These are phyloP conservation scores for Chlamydomonas sp. DNA, from an alignment of 139 green algal genomes.

Conservation along the genomic window DNA sequence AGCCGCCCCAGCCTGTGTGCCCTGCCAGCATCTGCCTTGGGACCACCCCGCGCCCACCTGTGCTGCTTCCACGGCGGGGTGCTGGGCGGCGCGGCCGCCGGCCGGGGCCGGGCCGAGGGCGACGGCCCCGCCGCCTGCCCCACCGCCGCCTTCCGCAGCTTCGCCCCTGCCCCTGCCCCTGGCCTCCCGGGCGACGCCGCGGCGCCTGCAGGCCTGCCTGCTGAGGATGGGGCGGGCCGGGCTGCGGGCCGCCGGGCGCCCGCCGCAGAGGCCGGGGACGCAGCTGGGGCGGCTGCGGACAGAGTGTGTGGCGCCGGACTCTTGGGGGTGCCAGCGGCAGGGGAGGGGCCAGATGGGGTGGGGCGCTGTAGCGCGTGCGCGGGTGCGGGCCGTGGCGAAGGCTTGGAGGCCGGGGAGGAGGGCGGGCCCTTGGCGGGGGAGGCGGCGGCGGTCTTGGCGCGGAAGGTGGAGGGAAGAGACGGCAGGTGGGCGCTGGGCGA, in stretches of 20 bases:
- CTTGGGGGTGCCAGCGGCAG: too few species aligned
- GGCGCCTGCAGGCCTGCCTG: background rate
- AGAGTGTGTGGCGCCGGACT: too few species aligned
- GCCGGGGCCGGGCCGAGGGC: background rate
- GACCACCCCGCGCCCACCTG: background rate
- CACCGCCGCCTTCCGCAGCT: too few species aligned
- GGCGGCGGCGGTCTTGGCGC: background rate
- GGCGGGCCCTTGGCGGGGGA: too few species aligned
- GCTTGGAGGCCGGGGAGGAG: too few species aligned
- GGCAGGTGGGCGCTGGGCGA: background rate
- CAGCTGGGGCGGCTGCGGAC: too few species aligned
- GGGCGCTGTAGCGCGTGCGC: too few species aligned
- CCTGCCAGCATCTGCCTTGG: background rate
- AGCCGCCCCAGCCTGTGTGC: too few species aligned
- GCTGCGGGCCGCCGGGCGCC: background rate
- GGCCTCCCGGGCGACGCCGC: background rate
- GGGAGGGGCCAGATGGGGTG: too few species aligned
- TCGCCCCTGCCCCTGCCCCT: background rate
- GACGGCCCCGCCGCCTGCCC: too few species aligned
- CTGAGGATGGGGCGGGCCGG: background rate
- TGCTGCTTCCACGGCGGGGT: slow-evolving; percentile 22
- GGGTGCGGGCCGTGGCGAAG: too few species aligned
- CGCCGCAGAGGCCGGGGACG: background rate
- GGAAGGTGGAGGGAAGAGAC: background rate
- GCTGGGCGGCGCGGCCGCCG: background rate